Conservation (phyloP, 257 asterid genomes). For the Rubia yunnanensis region DNA sequence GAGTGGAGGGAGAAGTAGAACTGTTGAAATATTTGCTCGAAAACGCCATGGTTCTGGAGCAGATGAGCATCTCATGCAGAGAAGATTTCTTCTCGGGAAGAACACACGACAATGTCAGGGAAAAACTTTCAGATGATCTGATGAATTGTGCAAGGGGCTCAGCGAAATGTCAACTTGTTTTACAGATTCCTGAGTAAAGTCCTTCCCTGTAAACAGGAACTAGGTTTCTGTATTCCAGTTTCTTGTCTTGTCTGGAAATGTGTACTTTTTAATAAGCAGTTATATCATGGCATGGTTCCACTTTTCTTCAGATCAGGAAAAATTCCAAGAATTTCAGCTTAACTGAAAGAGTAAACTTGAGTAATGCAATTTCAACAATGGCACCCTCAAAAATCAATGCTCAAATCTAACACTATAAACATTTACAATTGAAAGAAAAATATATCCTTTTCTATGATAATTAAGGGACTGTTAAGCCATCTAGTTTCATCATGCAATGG, state of each 20-base stretch:
- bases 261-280: not conserved
- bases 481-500: constrained; percentile 63
- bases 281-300: not conserved
- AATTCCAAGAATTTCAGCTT: not conserved
- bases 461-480: constrained; percentile 51
- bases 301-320: too few species aligned
- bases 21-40: constrained; percentile 4
- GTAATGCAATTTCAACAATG: not conserved
- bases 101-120: not conserved
- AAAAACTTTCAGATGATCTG: not conserved
- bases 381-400: not conserved
- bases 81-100: constrained; percentile 1
- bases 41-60: constrained; percentile 10
- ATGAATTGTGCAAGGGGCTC: constrained; percentile 4
- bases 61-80: not conserved
- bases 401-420: not conserved
- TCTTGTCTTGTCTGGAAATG: not conserved
- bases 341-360: not conserved
- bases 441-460: not conserved
- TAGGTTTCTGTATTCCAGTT: not conserved
- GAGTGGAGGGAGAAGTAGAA: constrained; percentile 3
- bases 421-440: not conserved
- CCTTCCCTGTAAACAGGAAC: not conserved
- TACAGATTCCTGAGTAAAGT: not conserved
- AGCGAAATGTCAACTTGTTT: not conserved